These are phyloP conservation scores for Phylloporus rhodoxanthus DNA, from an alignment of 768 basidiomycete species.

Conservation along the genomic window DNA sequence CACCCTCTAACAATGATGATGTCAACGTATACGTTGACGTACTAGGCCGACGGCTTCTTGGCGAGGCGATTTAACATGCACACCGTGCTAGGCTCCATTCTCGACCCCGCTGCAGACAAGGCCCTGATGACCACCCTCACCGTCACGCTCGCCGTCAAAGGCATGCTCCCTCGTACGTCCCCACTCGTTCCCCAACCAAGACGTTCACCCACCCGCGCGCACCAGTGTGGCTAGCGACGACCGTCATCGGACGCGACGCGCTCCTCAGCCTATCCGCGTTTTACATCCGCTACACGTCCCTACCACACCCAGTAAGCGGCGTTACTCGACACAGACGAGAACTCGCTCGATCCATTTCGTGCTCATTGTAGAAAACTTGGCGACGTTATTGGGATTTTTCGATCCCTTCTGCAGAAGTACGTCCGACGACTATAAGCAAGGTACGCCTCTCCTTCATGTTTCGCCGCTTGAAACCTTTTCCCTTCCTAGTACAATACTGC, in stretches of 20 bases:
- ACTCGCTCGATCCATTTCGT: conserved; percentile 2
- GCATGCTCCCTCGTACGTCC: conserved; percentile 71
- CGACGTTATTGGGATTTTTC: conserved; percentile 94
- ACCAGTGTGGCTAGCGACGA: conserved; percentile 74
- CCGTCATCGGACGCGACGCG: conserved; percentile 88
- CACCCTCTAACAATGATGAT: neutral
- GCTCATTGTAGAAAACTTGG: conserved; percentile 72
- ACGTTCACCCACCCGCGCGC: neutral
- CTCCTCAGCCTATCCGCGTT: conserved; percentile 84
- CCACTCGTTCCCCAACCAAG: neutral
- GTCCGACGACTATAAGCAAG: conserved; percentile 92
- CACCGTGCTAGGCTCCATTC: conserved; percentile 88
- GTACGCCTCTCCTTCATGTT: conserved; percentile 30
- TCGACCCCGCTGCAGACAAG: conserved; percentile 98
- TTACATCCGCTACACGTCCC: conserved; percentile 85
- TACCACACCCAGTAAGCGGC: conserved; percentile 68
- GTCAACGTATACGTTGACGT: neutral
- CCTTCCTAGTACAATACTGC: conserved; percentile 76
- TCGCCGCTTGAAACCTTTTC: neutral
- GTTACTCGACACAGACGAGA: neutral
- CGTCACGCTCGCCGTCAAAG: conserved; percentile 76
- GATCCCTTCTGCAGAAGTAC: conserved; percentile 91
- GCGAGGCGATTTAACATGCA: conserved; percentile 83
- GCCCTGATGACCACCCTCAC: conserved; percentile 91
- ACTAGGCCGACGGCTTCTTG: conserved; percentile 83